Percentiles rank a stretch among this genome's conserved stretches.
Evolutionary conservation across 176 grass and related monocot species (phyloP).

Genomic region (Rhynchospora pubera): DNA sequence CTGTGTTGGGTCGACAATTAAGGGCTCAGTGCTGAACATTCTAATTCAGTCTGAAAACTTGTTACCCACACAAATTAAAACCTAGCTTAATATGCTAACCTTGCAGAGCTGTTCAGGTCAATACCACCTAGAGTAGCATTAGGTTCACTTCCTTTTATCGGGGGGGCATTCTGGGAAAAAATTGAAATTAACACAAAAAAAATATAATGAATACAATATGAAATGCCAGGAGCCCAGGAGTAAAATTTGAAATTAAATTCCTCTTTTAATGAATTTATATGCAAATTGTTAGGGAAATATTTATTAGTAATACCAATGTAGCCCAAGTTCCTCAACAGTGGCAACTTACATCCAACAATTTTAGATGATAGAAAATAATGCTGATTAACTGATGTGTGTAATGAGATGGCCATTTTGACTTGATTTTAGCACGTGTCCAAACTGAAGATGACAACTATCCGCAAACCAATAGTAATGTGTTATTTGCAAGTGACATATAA

Average conservation of each 20-base stretch:
- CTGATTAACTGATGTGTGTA: neutral
- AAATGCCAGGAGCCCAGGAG: neutral
- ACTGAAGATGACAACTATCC: neutral
- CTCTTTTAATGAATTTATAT: neutral
- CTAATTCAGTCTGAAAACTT: neutral
- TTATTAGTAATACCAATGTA: neutral
- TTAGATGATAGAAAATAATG: neutral
- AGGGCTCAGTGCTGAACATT: neutral
- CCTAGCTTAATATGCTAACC: conserved; percentile 37
- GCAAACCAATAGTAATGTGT: neutral
- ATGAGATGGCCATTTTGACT: neutral
- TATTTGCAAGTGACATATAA: conserved; percentile 14
- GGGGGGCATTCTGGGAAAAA: conserved; percentile 59
- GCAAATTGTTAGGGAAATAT: neutral
- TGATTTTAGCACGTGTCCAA: neutral
- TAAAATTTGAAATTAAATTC: neutral
- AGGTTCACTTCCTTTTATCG: conserved; percentile 64
- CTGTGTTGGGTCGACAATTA: neutral
- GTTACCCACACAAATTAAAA: neutral
- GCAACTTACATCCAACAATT: neutral
- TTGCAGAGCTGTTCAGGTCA: conserved; percentile 92
- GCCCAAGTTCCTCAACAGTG: neutral
- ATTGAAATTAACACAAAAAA: conserved; percentile 6
- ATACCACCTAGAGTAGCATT: conserved; percentile 85
- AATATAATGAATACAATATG: neutral